phyloP scores from a whole-genome alignment of 2,329 filamentous ascomycete genomes.

The Penicillium oxalicum region DNA sequence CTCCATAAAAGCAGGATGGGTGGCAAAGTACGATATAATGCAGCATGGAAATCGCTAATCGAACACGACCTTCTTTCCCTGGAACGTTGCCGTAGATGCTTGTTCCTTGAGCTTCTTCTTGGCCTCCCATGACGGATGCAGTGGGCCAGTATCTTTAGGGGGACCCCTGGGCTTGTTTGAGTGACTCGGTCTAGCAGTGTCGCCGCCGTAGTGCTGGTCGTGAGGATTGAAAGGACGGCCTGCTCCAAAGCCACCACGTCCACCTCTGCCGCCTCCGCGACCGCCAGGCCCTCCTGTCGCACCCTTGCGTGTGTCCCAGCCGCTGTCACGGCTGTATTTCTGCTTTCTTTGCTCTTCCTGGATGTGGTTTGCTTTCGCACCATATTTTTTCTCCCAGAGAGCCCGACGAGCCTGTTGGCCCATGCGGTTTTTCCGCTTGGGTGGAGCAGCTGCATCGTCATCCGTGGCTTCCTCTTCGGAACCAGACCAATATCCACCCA shows the following conservation, averaged over 20 bases:
- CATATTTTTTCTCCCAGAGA: constrained; percentile 59
- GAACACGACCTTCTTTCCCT: constrained; percentile 59
- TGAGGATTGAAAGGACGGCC: constrained; percentile 7
- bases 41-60: constrained; percentile 37
- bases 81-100: constrained; percentile 44
- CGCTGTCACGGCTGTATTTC: constrained; percentile 41
- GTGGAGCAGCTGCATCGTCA: constrained; percentile 33
- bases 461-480: constrained; percentile 52
- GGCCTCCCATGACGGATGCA: constrained; percentile 63
- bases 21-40: constrained; percentile 1
- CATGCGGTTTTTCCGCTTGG: constrained; percentile 53
- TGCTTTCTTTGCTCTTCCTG: constrained; percentile 36
- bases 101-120: constrained; percentile 54
- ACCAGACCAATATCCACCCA: constrained; percentile 59
- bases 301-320: constrained; percentile 55
- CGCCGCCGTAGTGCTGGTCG: constrained; percentile 11
- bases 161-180: constrained; percentile 18
- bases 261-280: constrained; percentile 24
- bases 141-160: constrained; percentile 42
- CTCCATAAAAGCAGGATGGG: too few species aligned
- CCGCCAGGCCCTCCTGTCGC: constrained; percentile 37
- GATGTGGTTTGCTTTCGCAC: constrained; percentile 53
- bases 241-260: constrained; percentile 14
- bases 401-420: constrained; percentile 57
- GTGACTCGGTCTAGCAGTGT: constrained; percentile 12